Conservation (phyloP, 2,329 filamentous ascomycete genomes). For the Didymella glomerata region DNA sequence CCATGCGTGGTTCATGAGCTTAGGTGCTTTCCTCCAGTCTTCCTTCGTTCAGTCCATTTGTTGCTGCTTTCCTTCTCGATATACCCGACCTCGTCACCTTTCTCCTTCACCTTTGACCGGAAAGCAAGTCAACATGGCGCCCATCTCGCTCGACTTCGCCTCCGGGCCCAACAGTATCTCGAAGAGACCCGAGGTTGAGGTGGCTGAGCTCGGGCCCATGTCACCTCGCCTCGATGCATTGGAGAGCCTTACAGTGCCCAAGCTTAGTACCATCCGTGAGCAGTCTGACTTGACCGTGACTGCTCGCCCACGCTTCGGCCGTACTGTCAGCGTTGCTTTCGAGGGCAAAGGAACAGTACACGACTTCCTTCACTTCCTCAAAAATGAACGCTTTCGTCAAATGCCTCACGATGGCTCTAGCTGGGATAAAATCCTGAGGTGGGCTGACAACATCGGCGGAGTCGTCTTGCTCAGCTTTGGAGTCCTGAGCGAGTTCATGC, state of each 20-base stretch:
- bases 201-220: slow-evolving; percentile 19
- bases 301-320: slow-evolving; percentile 22
- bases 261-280: slow-evolving; percentile 24
- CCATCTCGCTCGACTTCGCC: slow-evolving; percentile 21
- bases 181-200: slow-evolving; percentile 16
- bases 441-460: slow-evolving; percentile 52
- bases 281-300: slow-evolving; percentile 20
- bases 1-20: slow-evolving; percentile 21
- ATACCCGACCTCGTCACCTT: slow-evolving; percentile 12
- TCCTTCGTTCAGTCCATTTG: slow-evolving; percentile 19
- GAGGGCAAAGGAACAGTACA: slow-evolving; percentile 33
- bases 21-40: slow-evolving; percentile 19
- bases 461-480: slow-evolving; percentile 47
- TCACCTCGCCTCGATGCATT: slow-evolving; percentile 25
- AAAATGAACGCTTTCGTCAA: slow-evolving; percentile 47
- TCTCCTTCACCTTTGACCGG: not conserved
- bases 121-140: slow-evolving; percentile 20
- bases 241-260: slow-evolving; percentile 23
- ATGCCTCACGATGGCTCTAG: slow-evolving; percentile 52
- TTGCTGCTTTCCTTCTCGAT: slow-evolving; percentile 23
- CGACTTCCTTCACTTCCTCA: slow-evolving; percentile 48
- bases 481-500: slow-evolving; percentile 43
- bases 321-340: slow-evolving; percentile 31
- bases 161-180: slow-evolving; percentile 14
- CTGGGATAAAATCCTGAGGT: slow-evolving; percentile 54